Evolutionary conservation across 108 stramenopile genomes (phyloP), one percentile per base, ranked within the genome.

Genomic region (Skeletonema tropicum): DNA sequence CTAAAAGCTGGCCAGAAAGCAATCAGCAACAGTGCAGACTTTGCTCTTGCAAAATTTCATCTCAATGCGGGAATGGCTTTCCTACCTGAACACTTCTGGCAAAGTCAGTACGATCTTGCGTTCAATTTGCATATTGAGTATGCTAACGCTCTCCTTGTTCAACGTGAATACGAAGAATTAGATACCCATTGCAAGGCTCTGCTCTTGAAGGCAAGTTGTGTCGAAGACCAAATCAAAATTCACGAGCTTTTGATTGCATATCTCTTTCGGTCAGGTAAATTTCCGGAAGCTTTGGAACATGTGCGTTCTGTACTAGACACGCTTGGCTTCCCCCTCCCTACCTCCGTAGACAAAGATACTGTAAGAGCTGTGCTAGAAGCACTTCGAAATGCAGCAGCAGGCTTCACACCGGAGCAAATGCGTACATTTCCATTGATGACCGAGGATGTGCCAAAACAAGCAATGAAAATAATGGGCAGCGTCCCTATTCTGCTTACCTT

Each of bases 351-450:
- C 52, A 21, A 21, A 55, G 52, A 55, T 10, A 55, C 52, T 55
- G 52, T 55, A 9, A 55, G 52, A 7, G n/a, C 21, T 55, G 52
- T 55, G 19, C 52, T 55, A 9, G 52, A 55, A 10, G 52, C 52
- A 10, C 9, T 55, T 10, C 19, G 52, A 55, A 25, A 7, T 6
- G 21, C 23, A 25, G 52, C 52, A 11, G 25, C 52, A 23, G 10
- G 52, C 52, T 23, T 55, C 23, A 55, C 52, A 55, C 52, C 52
- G 23, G 52, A 55, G 10, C 52, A 55, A 55, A 55, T 55, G 52
- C 52, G n/a, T 3, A 10, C 21, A 55, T 55, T 23, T 5, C 52
- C 19, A 10, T 23, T 55, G 52, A 55, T 55, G 52, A 55, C 52
- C 2, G 52, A 55, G 21, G 52, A 55, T 19, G 52, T 55, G 52